These are phyloP conservation scores for Echinosophora koreensis DNA, from an alignment of 306 rosid genomes.

Conservation along the genomic window DNA sequence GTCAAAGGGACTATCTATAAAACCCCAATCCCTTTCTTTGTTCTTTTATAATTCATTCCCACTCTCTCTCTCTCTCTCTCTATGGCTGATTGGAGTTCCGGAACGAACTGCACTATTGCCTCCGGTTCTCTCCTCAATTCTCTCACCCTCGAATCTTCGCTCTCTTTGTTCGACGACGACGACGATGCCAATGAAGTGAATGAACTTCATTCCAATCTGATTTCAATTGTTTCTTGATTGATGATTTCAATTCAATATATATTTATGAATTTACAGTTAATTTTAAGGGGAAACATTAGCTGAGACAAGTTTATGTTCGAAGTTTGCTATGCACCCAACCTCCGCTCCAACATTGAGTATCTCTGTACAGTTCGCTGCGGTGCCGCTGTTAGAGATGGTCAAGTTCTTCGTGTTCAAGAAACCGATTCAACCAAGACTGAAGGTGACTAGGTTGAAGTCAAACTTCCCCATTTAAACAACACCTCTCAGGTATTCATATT, in stretches of 20 bases:
- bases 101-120: background rate
- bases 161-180: constrained; percentile 51
- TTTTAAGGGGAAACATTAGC: constrained; percentile 68
- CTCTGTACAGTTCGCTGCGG: constrained; percentile 85
- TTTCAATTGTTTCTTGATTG: too few species aligned
- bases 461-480: constrained; percentile 47
- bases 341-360: constrained; percentile 61
- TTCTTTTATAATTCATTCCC: too few species aligned
- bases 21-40: too few species aligned
- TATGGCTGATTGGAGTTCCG: too few species aligned
- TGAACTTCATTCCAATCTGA: background rate
- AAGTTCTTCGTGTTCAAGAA: constrained; percentile 54
- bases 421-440: constrained; percentile 46
- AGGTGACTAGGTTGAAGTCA: constrained; percentile 92
- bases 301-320: constrained; percentile 81
- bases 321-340: constrained; percentile 68
- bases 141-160: constrained; percentile 67
- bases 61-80: too few species aligned
- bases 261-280: constrained; percentile 53
- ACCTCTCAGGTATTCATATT: constrained; percentile 61
- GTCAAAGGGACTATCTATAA: too few species aligned
- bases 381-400: constrained; percentile 70
- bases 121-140: constrained; percentile 58
- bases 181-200: background rate
- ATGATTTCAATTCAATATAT: too few species aligned